Base-by-base conservation (phyloP, 2,329 filamentous ascomycete species). In the Intubia oerlemansii region DNA sequence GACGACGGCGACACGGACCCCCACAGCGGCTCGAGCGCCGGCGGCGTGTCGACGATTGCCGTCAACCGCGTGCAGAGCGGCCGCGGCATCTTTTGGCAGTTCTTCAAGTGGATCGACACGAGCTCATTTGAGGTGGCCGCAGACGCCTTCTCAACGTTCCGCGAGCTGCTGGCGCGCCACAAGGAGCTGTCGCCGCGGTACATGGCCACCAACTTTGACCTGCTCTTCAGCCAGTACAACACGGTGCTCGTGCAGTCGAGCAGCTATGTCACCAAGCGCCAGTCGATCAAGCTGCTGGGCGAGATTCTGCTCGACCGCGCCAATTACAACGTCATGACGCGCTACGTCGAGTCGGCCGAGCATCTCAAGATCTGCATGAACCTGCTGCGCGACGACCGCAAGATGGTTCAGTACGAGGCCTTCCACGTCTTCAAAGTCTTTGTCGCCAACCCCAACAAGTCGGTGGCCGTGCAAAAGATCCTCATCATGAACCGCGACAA, bases 351-450 rank as follows among this genome's bases (percentile, higher is more conserved):
- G 48, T 74, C 77, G 27, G 84, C 84, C 34, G 85, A 95, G 47
- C 84, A 98, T 46, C 65, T 98, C 41, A 98, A 98, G 56, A 77
- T 95, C 38, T 88, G 84, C 56, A 98, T 98, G 88, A 95, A 91
- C 50, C 61, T 98, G 34, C 58, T 98, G 35, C 74, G 82, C 40
- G 88, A 95, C 49, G 85, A 95, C 50, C 70, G 85, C 41, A 88
- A 91, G 51, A 98, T 98, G 84, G 88, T 98, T 36, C 88, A 95
- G 52, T 98, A 98, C 48, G 88, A 98, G 50, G 88, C 84, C 7
- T 98, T 98, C 49, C 88, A 98, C 48, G 85, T 98, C 24, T 98
- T 98, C 64, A 98, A 98, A 59, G 85, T 98, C 36, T 98, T 98
- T 51, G 88, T 95, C 30, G 88, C 88, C 34, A 98, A 98, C 48